Evolutionary conservation across 352 stramenopile species (phyloP), one percentile per base, ranked within the genome.

Genomic region (Globisporangium solare): DNA sequence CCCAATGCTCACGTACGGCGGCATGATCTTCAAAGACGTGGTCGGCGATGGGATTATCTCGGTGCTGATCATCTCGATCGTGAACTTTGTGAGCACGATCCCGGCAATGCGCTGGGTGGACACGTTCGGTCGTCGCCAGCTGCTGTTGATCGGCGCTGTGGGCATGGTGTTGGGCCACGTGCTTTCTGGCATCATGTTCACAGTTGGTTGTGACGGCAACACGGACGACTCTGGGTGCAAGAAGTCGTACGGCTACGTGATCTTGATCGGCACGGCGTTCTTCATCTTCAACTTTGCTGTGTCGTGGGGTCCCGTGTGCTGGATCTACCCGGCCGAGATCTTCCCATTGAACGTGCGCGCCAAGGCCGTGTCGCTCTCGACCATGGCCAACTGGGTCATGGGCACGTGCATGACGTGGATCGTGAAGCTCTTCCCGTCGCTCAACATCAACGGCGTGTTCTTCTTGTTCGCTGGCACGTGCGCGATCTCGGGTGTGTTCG

Each of bases 231-330:
- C 27, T 3, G 27, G 27, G 0, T 35, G 27, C 27, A 11, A 3
- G 3, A 27, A 70, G 24, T 41, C 15, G 6, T 66, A 70, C 5
- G 62, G 61, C 37, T 55, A 58, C 49, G 67, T 78, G 35, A 68
- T 79, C 40, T 47, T 75, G 15, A 48, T 48, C n/a, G 61, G 61
- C 18, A 60, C 35, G 27, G 6, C 27, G 35, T 55, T 77, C 35
- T 71, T 71, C 53, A 68, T 68, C 42, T 71, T 71, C 58, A 71
- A 67, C 58, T 77, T 77, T 37, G 69, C 69, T 51, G 68, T 72
- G 18, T 58, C 56, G 8, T 74, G 64, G 69, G 69, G 69, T 2
- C 63, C 69, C 21, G 59, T 77, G 43, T 67, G 66, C 50, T 77
- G 69, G 69, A 68, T 77, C 27, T 35, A 35, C 27, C 27, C 27